Evolutionary conservation across 225 moss, liverwort and hornwort species (phyloP), one percentile per base, ranked within the genome.

Genomic region (Sphagnum contortum): DNA sequence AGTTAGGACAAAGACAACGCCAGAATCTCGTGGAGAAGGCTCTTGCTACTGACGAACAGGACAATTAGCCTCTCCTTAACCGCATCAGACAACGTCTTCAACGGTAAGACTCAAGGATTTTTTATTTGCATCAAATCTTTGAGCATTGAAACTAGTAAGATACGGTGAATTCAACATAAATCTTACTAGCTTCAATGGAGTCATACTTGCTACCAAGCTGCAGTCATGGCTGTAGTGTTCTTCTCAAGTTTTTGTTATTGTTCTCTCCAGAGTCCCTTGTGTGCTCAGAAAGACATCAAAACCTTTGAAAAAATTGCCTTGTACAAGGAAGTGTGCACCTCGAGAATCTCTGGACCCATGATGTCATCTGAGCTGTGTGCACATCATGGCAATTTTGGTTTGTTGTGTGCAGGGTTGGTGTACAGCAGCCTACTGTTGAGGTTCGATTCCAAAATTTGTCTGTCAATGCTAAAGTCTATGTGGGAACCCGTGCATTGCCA

Each of bases 401-500:
- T 29, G 29, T 29, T 29, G 29, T 29, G 29, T 62, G 73, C 79
- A 92, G 92, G 70, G 89, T 81, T 54, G 77, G 76, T 53, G 45
- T 89, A 14, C 63, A 9, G 2, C 69, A 79, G 60, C 92, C 92
- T 12, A 83, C 79, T 3, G 92, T 89, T 59, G 92, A 92, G 72
- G 79, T 92, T 53, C 89, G 92, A 9, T 89, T 92, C 9, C 77
- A 85, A 64, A 73, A 83, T 64, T 66, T 92, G 57, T 77, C 74
- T n/a, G 70, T 92, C 56, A 59, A 79, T 70, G 89, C 92, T 44
- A 81, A 92, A 60, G 81, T 87, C 44, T 85, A 83, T 62, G 77
- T 82, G 11, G 92, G 89, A 69, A 76, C 72, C 61, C 85, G 92
- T 12, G 85, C 89, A 14, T 73, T 92, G 70, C 92, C 92, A 59